Percentiles rank a stretch among this genome's conserved stretches.
Conservation (phyloP, 2,329 filamentous ascomycete genomes). For the Cadophora sp. region DNA sequence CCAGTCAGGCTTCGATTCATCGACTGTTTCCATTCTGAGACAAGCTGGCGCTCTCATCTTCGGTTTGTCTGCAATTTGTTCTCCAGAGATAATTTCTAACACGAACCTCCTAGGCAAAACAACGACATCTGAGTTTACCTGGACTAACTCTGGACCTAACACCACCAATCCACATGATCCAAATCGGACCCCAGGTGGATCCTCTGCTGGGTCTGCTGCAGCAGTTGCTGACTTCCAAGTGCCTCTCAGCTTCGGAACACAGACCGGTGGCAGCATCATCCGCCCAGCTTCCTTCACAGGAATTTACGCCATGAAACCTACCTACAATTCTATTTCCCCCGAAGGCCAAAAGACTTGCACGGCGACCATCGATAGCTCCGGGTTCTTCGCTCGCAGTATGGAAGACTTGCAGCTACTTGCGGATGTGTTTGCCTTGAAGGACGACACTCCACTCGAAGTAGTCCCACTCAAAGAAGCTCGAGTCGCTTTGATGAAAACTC, state of each 20-base stretch:
- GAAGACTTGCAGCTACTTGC: neutral
- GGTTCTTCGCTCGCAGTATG: neutral
- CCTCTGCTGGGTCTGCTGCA: neutral
- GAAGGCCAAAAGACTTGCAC: neutral
- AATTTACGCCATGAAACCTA: neutral
- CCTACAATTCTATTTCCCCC: neutral
- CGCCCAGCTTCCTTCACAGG: neutral
- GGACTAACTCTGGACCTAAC: neutral
- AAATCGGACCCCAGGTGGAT: neutral
- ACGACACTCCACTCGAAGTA: neutral
- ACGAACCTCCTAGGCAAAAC: neutral
- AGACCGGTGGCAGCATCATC: neutral
- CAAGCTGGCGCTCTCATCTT: neutral
- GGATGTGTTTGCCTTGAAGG: neutral
- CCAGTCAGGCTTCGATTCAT: neutral
- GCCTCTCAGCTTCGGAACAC: neutral
- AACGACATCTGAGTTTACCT: neutral
- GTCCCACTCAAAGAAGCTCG: neutral
- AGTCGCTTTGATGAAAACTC: constrained; percentile 22
- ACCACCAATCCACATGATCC: neutral
- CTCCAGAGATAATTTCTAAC: neutral
- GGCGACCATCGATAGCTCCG: neutral
- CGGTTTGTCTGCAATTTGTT: neutral
- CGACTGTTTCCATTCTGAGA: neutral
- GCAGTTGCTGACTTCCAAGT: neutral